These are phyloP conservation scores for Colletotrichum chrysophilum DNA, from an alignment of 2,329 filamentous ascomycete species.

Conservation along the genomic window DNA sequence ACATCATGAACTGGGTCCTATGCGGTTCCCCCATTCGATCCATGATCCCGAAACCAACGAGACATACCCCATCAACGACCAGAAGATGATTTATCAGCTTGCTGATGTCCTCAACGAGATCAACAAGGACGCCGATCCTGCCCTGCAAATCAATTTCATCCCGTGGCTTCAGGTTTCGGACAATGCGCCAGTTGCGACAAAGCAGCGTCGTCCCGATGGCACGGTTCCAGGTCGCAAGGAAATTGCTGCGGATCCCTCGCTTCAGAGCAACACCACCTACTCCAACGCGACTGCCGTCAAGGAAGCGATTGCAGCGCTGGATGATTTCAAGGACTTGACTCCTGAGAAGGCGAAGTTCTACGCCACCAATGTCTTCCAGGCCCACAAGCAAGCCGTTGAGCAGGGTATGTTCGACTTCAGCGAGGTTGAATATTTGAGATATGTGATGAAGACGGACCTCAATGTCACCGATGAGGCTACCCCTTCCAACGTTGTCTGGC, in stretches of 20 bases:
- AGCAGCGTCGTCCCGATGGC: slow-evolving; percentile 31
- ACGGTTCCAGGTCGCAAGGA: slow-evolving; percentile 28
- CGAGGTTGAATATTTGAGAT: slow-evolving; percentile 35
- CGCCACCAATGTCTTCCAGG: slow-evolving; percentile 32
- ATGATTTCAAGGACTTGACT: slow-evolving; percentile 29
- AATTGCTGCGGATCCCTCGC: slow-evolving; percentile 25
- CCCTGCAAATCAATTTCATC: slow-evolving; percentile 43
- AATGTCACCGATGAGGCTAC: slow-evolving; percentile 42
- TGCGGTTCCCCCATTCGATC: slow-evolving; percentile 46
- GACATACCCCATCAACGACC: slow-evolving; percentile 45
- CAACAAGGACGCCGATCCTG: slow-evolving; percentile 33
- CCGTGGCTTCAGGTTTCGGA: slow-evolving; percentile 43
- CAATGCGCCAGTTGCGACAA: slow-evolving; percentile 32
- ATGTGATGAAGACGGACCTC: slow-evolving; percentile 36
- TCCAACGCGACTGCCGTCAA: slow-evolving; percentile 28
- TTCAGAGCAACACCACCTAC: slow-evolving; percentile 24
- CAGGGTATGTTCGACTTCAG: slow-evolving; percentile 32
- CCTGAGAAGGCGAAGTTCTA: slow-evolving; percentile 27
- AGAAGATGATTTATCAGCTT: slow-evolving; percentile 47
- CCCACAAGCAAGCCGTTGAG: slow-evolving; percentile 33
- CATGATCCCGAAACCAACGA: slow-evolving; percentile 44
- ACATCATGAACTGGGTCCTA: slow-evolving; percentile 46
- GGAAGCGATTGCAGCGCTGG: slow-evolving; percentile 26
- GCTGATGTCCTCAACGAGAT: slow-evolving; percentile 43
- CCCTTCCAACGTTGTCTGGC: slow-evolving; percentile 24